phyloP scores from a whole-genome alignment of 257 asterid genomes.

The Schizonepeta tenuifolia region DNA sequence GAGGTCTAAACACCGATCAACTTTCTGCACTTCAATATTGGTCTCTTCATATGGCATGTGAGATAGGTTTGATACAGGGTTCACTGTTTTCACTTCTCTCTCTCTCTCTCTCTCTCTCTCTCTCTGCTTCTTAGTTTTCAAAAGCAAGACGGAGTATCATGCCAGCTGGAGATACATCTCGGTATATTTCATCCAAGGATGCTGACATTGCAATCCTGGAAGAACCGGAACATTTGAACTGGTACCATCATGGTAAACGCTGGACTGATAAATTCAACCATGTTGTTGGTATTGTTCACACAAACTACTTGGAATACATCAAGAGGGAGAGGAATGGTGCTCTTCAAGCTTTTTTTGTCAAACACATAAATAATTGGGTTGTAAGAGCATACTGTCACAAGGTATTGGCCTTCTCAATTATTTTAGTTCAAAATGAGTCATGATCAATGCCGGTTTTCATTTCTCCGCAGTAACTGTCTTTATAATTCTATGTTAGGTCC shows the following conservation, averaged over 20 bases:
- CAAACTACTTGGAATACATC: conserved; percentile 97
- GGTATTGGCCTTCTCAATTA: conserved; percentile 48
- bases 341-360: conserved; percentile 89
- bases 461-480: conserved; percentile 1
- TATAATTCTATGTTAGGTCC: conserved; percentile 59
- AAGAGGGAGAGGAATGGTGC: conserved; percentile 98
- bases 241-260: conserved; percentile 99
- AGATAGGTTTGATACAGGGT: conserved; percentile 16
- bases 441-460: conserved; percentile 12
- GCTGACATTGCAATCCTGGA: conserved; percentile 98
- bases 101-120: neutral
- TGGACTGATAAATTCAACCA: conserved; percentile 99
- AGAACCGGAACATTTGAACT: conserved; percentile 98
- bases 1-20: conserved; percentile 6
- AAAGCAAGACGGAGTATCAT: conserved; percentile 89
- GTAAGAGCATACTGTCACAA: conserved; percentile 88
- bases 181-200: conserved; percentile 83
- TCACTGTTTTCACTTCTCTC: conserved; percentile 18
- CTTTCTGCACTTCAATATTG: neutral
- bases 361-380: conserved; percentile 94
- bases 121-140: conserved; percentile 56
- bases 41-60: conserved; percentile 20
- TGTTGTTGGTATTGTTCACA: conserved; percentile 95
- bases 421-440: conserved; percentile 6
- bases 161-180: conserved; percentile 97